Evolutionary conservation across 2,329 filamentous ascomycete species (phyloP).

Genomic region (Paramyrothecium sp.): DNA sequence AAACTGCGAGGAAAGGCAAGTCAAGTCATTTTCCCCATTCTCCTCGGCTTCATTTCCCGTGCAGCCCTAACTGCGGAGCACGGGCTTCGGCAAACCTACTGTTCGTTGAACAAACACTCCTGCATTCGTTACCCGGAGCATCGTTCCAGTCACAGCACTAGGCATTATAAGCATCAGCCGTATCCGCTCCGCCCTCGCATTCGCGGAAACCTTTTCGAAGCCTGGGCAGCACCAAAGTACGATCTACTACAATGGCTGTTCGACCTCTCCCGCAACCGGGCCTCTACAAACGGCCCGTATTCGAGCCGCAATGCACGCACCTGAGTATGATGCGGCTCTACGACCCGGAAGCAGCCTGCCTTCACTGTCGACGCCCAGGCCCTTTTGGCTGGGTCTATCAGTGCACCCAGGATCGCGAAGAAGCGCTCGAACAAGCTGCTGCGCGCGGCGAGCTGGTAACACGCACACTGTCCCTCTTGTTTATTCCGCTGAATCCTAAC

Average conservation of each 20-base stretch:
- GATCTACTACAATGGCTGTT: slow-evolving; percentile 4
- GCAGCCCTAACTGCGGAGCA: too few relatives aligned
- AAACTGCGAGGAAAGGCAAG: too few relatives aligned
- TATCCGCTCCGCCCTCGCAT: too few relatives aligned
- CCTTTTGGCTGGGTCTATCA: slow-evolving; percentile 70
- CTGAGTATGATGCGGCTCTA: slow-evolving; percentile 67
- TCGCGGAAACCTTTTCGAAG: too few relatives aligned
- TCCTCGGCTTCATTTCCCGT: too few relatives aligned
- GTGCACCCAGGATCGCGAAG: slow-evolving; percentile 64
- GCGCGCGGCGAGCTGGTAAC: slow-evolving; percentile 16
- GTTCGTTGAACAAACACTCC: too few relatives aligned
- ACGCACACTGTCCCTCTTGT: background rate
- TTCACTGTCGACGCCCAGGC: slow-evolving; percentile 53
- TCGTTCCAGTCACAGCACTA: too few relatives aligned
- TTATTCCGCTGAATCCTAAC: slow-evolving; percentile 6
- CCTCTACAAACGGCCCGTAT: slow-evolving; percentile 13
- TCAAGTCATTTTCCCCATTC: too few relatives aligned
- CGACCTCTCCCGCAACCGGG: slow-evolving; percentile 1
- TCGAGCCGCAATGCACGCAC: slow-evolving; percentile 58
- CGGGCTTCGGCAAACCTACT: too few relatives aligned
- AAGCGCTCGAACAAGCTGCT: slow-evolving; percentile 29
- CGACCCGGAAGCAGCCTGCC: slow-evolving; percentile 50
- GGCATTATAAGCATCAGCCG: too few relatives aligned
- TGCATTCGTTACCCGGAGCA: too few relatives aligned
- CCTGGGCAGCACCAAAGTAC: too few relatives aligned